Conservation (phyloP, 306 rosid genomes). For the Begonia peltatifolia region DNA sequence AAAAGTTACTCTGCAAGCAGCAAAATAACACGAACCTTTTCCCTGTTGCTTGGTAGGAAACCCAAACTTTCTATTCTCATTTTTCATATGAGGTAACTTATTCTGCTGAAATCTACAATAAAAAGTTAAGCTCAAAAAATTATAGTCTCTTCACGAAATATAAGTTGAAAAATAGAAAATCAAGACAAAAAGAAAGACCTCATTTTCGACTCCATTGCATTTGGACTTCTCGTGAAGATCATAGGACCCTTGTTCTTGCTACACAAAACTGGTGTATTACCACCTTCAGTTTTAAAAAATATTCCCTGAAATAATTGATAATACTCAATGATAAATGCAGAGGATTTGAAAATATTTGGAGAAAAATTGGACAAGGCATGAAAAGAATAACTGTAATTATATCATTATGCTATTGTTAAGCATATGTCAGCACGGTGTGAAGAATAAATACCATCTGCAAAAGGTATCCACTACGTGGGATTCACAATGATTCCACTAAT, state of each 20-base stretch:
- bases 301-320: constrained; percentile 34
- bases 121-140: constrained; percentile 5
- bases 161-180: background rate
- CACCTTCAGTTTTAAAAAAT: constrained; percentile 17
- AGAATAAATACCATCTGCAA: too few relatives aligned
- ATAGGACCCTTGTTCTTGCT: constrained; percentile 35
- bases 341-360: background rate
- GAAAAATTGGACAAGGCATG: background rate
- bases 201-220: constrained; percentile 33
- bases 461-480: too few relatives aligned
- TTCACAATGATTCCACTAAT: too few relatives aligned
- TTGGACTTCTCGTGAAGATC: constrained; percentile 34
- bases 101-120: constrained; percentile 58
- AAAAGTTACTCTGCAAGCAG: background rate
- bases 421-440: too few relatives aligned
- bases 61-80: constrained; percentile 29
- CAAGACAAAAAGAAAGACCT: constrained; percentile 6
- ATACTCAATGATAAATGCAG: constrained; percentile 6
- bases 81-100: constrained; percentile 33
- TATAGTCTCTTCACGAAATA: background rate
- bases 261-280: constrained; percentile 30
- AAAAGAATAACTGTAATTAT: background rate
- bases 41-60: constrained; percentile 24
- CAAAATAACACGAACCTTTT: constrained; percentile 43
- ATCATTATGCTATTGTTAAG: too few relatives aligned